A percentile compares a stretch with the other conserved stretches of the same genome.
Evolutionary conservation across 345 rosid species (phyloP).

Genomic region (Sisymbrium irio): DNA sequence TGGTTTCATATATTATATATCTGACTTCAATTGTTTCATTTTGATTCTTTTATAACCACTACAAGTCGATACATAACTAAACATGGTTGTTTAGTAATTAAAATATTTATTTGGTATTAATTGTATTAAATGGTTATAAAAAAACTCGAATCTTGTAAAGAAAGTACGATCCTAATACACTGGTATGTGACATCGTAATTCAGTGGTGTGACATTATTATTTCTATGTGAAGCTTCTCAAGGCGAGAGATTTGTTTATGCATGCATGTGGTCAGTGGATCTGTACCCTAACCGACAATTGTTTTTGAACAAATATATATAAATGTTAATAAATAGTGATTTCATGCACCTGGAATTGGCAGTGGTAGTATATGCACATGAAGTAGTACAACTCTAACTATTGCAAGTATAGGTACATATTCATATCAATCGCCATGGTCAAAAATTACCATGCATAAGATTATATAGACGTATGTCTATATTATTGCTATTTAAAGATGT

Average conservation of each 20-base stretch:
- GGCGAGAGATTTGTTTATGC: slow-evolving; percentile 9
- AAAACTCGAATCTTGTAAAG: not conserved
- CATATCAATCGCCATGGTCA: not conserved
- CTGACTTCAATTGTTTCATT: not conserved
- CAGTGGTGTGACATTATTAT: slow-evolving; percentile 1
- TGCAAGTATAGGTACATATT: not conserved
- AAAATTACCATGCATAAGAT: not conserved
- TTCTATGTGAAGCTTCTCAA: not conserved
- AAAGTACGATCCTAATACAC: not conserved
- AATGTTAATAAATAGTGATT: not conserved
- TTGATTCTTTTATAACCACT: not conserved
- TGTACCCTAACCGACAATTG: slow-evolving; percentile 5
- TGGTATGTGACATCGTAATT: not conserved
- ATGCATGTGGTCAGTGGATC: slow-evolving; percentile 23
- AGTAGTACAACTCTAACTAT: not conserved
- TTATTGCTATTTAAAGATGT: too few species aligned
- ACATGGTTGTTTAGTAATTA: not conserved
- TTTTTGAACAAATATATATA: not conserved
- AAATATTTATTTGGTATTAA: not conserved
- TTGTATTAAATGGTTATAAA: not conserved
- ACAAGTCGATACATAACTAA: not conserved
- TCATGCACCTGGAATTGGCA: not conserved
- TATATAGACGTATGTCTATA: too few species aligned
- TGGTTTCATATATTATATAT: not conserved
- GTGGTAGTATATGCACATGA: not conserved